These are phyloP conservation scores for Albugo candida DNA, from an alignment of 352 stramenopile genomes.

Conservation along the genomic window DNA sequence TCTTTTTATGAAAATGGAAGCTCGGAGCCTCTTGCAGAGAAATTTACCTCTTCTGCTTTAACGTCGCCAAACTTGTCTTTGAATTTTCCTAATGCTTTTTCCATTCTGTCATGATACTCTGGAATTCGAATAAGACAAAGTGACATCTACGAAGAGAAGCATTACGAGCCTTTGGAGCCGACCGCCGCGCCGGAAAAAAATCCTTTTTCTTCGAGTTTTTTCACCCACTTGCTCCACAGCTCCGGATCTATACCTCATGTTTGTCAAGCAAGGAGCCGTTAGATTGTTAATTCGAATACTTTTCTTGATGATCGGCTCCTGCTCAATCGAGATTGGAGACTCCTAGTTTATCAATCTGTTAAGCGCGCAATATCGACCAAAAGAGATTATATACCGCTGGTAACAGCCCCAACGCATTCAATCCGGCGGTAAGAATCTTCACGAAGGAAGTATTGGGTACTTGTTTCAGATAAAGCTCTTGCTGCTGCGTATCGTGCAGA, in stretches of 20 bases:
- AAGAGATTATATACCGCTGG: too few species aligned
- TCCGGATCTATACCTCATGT: constrained; percentile 27
- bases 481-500: constrained; percentile 27
- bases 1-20: constrained; percentile 4
- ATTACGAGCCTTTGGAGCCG: constrained; percentile 17
- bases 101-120: constrained; percentile 34
- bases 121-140: neutral
- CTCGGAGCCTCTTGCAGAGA: too few species aligned
- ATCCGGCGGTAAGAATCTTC: constrained; percentile 48
- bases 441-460: constrained; percentile 17
- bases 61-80: constrained; percentile 71
- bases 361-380: too few species aligned
- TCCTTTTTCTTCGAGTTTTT: constrained; percentile 68
- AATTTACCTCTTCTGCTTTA: constrained; percentile 12
- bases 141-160: neutral
- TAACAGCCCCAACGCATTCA: constrained; percentile 30
- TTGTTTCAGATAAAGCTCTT: too few species aligned
- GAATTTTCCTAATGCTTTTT: constrained; percentile 69
- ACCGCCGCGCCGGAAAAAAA: constrained; percentile 48
- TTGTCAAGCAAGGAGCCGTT: neutral
- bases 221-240: constrained; percentile 75
- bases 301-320: constrained; percentile 57
- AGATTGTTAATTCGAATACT: constrained; percentile 13
- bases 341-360: neutral
- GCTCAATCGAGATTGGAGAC: constrained; percentile 9